Evolutionary conservation across 2,329 filamentous ascomycete species (phyloP).

Genomic region (Diaporthe capsici): DNA sequence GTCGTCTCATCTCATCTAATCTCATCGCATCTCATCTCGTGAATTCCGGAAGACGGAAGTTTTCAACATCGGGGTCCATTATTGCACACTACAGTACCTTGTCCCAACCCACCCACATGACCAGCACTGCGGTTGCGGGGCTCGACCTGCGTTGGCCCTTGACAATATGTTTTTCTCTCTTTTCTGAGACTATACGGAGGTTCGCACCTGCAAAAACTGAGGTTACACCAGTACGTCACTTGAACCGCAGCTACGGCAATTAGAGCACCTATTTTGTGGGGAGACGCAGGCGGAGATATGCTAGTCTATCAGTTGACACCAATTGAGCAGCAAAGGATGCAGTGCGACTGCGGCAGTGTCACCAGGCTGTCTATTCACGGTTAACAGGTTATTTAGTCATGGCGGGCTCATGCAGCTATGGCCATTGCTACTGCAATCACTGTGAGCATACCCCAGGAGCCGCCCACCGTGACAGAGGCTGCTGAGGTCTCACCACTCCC

Average conservation of each 20-base stretch:
- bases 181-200: too few relatives aligned
- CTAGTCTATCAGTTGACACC: not conserved
- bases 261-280: not conserved
- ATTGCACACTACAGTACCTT: not conserved
- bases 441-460: not conserved
- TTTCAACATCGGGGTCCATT: not conserved
- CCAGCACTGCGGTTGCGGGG: too few relatives aligned
- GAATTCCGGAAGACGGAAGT: not conserved
- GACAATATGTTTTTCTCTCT: too few relatives aligned
- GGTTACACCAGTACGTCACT: too few relatives aligned
- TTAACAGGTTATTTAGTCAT: not conserved
- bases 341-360: not conserved
- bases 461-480: not conserved
- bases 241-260: too few relatives aligned
- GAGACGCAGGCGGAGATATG: not conserved
- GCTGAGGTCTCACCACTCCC: not conserved
- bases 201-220: too few relatives aligned
- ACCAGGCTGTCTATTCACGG: not conserved
- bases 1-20: not conserved
- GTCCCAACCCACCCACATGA: not conserved
- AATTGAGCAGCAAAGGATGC: not conserved
- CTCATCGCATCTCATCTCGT: constrained; percentile 14
- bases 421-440: not conserved
- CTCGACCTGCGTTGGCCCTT: too few relatives aligned
- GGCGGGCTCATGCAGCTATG: not conserved